Percentiles rank a stretch among this genome's conserved stretches.
Evolutionary conservation across 2,329 filamentous ascomycete genomes (phyloP).

Genomic region (Calonectria multiphialidica): DNA sequence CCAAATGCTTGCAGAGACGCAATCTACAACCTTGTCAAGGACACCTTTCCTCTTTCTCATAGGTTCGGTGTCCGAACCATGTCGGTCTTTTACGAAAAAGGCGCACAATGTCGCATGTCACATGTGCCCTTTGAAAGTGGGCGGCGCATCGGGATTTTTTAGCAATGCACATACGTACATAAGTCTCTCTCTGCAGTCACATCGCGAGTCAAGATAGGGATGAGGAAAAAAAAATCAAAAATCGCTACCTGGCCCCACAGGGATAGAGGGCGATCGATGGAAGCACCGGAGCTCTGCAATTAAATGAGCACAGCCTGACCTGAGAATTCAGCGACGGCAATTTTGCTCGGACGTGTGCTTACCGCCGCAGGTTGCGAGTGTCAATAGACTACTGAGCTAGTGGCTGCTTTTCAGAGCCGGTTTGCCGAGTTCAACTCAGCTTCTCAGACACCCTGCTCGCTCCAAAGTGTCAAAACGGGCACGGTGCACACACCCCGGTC

Average conservation of each 20-base stretch:
- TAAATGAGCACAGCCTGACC: background rate
- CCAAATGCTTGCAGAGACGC: background rate
- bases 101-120: conserved; percentile 4
- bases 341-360: conserved; percentile 4
- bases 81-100: conserved; percentile 7
- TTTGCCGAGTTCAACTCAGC: conserved; percentile 28
- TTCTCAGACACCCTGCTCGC: conserved; percentile 22
- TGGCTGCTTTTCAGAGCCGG: conserved; percentile 18
- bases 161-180: background rate
- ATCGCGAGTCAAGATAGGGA: background rate
- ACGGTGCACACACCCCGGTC: conserved; percentile 10
- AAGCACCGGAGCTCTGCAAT: conserved; percentile 3
- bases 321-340: background rate
- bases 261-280: background rate
- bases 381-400: conserved; percentile 20
- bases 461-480: conserved; percentile 12
- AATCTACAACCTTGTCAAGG: background rate
- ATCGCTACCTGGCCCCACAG: background rate
- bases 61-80: background rate
- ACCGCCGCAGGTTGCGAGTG: conserved; percentile 10
- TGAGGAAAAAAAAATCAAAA: background rate
- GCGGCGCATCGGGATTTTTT: background rate
- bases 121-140: conserved; percentile 5
- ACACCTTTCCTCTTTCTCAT: background rate
- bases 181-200: background rate